These are phyloP conservation scores for Coemansia biformis DNA, from an alignment of 192 early-diverging fungal species.

Conservation along the genomic window DNA sequence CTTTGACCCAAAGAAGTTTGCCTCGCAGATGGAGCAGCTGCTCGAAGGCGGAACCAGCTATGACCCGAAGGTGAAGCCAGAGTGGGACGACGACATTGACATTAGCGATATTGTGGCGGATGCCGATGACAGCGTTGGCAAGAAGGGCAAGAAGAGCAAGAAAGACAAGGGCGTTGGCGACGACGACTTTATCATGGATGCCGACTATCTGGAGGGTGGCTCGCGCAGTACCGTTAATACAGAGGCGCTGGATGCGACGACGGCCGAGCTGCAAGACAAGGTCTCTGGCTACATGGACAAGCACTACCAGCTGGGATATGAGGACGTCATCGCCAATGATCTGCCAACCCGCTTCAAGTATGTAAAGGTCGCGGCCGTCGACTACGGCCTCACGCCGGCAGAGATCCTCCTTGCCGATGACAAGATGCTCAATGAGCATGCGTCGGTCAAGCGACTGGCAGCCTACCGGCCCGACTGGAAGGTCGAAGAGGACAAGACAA, in stretches of 20 bases:
- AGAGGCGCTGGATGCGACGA: constrained; percentile 9
- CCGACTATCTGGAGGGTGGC: constrained; percentile 77
- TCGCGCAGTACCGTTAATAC: constrained; percentile 11
- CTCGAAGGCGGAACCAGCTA: constrained; percentile 48
- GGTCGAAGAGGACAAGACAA: constrained; percentile 45
- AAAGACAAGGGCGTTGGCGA: constrained; percentile 36
- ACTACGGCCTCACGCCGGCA: constrained; percentile 71
- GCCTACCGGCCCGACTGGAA: constrained; percentile 65
- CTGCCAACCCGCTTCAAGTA: constrained; percentile 90
- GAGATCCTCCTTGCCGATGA: constrained; percentile 92
- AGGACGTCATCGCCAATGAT: constrained; percentile 81
- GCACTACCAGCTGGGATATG: constrained; percentile 86
- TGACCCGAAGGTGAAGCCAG: constrained; percentile 69
- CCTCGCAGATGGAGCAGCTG: constrained; percentile 74
- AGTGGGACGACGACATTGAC: constrained; percentile 83
- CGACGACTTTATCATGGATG: constrained; percentile 86
- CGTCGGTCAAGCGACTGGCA: constrained; percentile 82
- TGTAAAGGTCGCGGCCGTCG: constrained; percentile 68
- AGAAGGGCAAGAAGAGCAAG: constrained; percentile 25
- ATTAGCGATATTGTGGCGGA: constrained; percentile 58
- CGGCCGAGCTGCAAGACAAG: constrained; percentile 44
- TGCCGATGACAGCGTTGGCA: constrained; percentile 21
- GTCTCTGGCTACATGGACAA: constrained; percentile 78
- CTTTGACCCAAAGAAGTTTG: constrained; percentile 84
- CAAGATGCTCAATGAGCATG: constrained; percentile 75